Base-by-base conservation (phyloP, 441 rosid species). In the Croton laevigatus region DNA sequence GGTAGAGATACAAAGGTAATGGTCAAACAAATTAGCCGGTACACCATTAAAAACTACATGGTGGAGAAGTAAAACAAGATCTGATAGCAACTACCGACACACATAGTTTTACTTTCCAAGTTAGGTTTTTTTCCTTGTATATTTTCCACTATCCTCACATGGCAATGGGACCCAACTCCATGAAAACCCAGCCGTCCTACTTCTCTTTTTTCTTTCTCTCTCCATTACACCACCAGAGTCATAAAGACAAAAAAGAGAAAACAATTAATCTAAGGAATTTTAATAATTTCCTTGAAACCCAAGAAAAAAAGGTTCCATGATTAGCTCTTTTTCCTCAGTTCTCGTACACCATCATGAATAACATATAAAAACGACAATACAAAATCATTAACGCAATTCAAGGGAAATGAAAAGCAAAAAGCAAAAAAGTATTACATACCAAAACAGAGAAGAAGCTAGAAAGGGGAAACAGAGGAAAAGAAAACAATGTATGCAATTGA, bases 131-230 rank as follows among this genome's bases (percentile, higher is more conserved):
- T 19, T 19, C 66, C 71, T 79, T 75, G 19, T 17, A 76, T 57
- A 68, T 69, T 71, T n/a, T 68, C 57, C 32, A 27, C 32, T 27
- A 27, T 27, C 32, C 32, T 80, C 93, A 87, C 91, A 85, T 90
- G 93, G 72, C 49, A 65, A 68, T 58, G 86, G 91, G 87, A 62
- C 87, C 91, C 89, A 71, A 71, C 52, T 59, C 73, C 64, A 54
- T 44, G 20, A 46, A n/a, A 8, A 8, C 16, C 55, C 40, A 73
- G 73, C 82, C 75, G 74, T 66, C 67, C 78, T 63, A 44, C 61
- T 16, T 65, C n/a, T 16, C 45, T 68, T 57, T 10, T 67, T 2
- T 27, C 32, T 27, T 2, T 27, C 32, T 27, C 32, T 2, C 32
- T 2, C 32, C 65, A 12, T 10, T 53, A 55, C 69, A 14, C 22